Base-by-base conservation (phyloP, 2,329 filamentous ascomycete species). In the Mycosphaerelloides madeirae region DNA sequence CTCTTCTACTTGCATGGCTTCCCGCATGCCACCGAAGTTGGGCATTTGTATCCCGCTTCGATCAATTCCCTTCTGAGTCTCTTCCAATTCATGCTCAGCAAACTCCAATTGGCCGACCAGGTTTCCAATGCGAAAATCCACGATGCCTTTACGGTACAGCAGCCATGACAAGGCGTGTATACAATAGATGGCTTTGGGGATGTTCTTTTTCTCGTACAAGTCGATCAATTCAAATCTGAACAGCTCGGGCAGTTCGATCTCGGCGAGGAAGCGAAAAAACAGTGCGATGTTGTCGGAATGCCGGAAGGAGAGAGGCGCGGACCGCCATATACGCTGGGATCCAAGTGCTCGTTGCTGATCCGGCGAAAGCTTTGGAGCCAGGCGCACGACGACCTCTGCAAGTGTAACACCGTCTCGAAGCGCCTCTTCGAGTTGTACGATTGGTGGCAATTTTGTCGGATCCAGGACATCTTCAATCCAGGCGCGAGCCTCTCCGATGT, bases 171-270 rank as follows among this genome's bases (percentile, higher is more conserved):
- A 74, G 0, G 93, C 93, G 61, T 98, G 93, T 41, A 98, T 93
- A 64, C 93, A 98, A 70, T 98, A 95, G 50, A 98, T 98, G 63
- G 97, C 94, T 67, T 97, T 98, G 3, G 93, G 93, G 1, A 97
- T 94, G 60, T 98, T 98, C 70, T 98, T 98, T 75, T 97, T 98
- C 68, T 98, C 94, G 71, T 98, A 98, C 11, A 98, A 72, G 67
- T 98, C 93, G 53, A 97, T 95, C 35, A 97, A 76, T 65, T 98
- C 93, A 65, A 98, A 98, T 45, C 91, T 83, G 66, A 98, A 98
- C 14, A 98, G 78, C 58, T 98, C 94, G 1, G 93, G 93, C 3
- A 98, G 73, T 60, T 95, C 86, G 7, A 96, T 82, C 49, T 96
- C 87, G 52, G 91, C 87, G 1, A 98, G 77, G 54, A 95, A 95